Base-by-base conservation (phyloP, 2,329 filamentous ascomycete genomes). In the Pyrenochaeta sp. region DNA sequence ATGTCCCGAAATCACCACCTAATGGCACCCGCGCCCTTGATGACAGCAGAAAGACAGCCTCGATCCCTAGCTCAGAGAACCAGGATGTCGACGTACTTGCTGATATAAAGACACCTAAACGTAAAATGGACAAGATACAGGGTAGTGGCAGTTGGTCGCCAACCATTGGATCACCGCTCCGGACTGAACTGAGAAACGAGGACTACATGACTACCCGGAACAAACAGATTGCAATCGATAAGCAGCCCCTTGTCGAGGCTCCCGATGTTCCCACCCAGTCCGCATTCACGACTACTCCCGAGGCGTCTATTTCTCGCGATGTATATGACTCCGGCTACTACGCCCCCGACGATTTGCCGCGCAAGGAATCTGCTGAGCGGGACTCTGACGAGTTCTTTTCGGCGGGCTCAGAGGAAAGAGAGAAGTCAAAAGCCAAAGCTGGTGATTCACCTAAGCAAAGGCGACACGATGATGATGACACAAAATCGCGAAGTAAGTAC, bases 41-140 rank as follows among this genome's bases (percentile, higher is more conserved):
- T 22, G 64, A 64, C 19, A 52, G 28, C 25, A 69, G 67, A 19
- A 54, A 62, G 47, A 37, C 56, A 27, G 45, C 59, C 5, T 67
- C 71, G 0, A 72, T 75, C 9, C 71, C 77, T 13, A 76, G 67
- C 57, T 74, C 69, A 45, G 72, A 72, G 1, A 77, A 74, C 48
- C 64, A 78, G 27, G 75, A 75, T 27, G 52, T 70, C 1, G 75
- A 77, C 5, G 73, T 77, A 39, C 56, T 73, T 3, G 56, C 60
- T 13, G 74, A 77, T 30, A 60, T 58, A 59, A 77, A 81, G 62
- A 79, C 76, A 27, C 77, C 76, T 40, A 83, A 80, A 69, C 82
- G 79, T 52, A 83, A 82, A 56, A 63, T 81, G 71, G 72, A 83
- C 76, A 83, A 81, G 68, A 75, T 81, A 36, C 74, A 77, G 46